Conservation (phyloP, 306 rosid species). For the Prunus padus region DNA sequence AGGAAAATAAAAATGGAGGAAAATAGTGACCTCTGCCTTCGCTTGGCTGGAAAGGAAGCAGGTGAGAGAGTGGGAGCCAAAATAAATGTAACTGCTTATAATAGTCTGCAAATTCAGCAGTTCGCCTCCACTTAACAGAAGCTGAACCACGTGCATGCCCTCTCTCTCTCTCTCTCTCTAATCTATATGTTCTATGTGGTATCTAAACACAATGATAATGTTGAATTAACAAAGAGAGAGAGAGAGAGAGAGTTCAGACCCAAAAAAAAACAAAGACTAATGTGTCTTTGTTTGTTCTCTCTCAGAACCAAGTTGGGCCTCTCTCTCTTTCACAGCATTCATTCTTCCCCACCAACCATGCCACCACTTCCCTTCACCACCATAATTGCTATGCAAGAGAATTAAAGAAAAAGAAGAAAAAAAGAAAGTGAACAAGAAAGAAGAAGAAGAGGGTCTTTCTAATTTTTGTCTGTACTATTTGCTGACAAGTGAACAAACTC, state of each 20-base stretch:
- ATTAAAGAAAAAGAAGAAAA: conserved; percentile 9
- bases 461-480: conserved; percentile 38
- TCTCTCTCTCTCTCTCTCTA: not conserved
- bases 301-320: conserved; percentile 47
- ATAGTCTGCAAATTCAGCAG: conserved; percentile 33
- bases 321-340: conserved; percentile 52
- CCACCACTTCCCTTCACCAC: conserved; percentile 38
- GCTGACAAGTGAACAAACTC: not conserved
- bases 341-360: conserved; percentile 69
- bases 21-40: conserved; percentile 43
- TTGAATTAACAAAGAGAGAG: not conserved
- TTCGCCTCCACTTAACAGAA: conserved; percentile 54
- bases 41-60: conserved; percentile 69
- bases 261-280: not conserved
- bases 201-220: conserved; percentile 15
- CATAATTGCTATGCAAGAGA: conserved; percentile 26
- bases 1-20: conserved; percentile 29
- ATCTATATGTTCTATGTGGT: not conserved
- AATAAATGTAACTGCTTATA: conserved; percentile 48
- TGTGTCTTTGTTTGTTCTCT: not conserved
- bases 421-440: conserved; percentile 2
- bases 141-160: conserved; percentile 20
- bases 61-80: conserved; percentile 48
- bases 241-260: not conserved
- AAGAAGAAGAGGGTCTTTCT: conserved; percentile 15